Conservation (phyloP, 192 early-diverging fungal species). For the Podila horticola region DNA sequence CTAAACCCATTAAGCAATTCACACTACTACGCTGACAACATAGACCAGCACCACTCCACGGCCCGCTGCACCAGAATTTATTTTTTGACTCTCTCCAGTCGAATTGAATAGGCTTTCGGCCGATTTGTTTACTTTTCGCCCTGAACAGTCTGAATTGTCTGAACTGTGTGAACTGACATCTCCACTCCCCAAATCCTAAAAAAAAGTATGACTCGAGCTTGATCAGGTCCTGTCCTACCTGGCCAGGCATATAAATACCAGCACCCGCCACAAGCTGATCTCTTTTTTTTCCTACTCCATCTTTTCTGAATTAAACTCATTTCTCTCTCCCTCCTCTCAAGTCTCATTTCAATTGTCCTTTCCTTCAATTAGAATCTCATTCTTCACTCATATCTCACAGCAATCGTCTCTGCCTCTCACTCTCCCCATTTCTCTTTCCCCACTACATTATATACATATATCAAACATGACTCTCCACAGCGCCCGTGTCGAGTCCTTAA, state of each 20-base stretch:
- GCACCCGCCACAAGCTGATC: neutral
- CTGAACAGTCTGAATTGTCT: neutral
- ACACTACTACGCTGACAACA: neutral
- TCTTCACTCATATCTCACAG: neutral
- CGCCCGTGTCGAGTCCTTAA: slow-evolving; percentile 58
- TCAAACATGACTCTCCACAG: slow-evolving; percentile 49
- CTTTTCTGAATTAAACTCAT: slow-evolving; percentile 7
- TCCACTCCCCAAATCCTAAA: neutral
- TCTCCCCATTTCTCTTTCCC: neutral
- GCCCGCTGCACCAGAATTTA: neutral
- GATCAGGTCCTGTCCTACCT: neutral
- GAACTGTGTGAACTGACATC: neutral
- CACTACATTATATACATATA: slow-evolving; percentile 4
- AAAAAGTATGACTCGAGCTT: neutral
- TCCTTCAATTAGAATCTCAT: neutral
- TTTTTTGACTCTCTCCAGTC: neutral
- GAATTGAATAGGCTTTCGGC: too few relatives aligned
- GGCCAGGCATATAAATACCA: neutral
- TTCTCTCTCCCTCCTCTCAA: neutral
- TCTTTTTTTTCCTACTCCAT: neutral
- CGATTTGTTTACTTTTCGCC: slow-evolving; percentile 2
- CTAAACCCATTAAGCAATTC: too few relatives aligned
- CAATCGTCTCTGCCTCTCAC: neutral
- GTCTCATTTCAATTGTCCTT: neutral
- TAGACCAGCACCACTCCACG: neutral